Evolutionary conservation across 345 rosid genomes (phyloP), one percentile per base, ranked within the genome.

Genomic region (Moricandia moricandioides): DNA sequence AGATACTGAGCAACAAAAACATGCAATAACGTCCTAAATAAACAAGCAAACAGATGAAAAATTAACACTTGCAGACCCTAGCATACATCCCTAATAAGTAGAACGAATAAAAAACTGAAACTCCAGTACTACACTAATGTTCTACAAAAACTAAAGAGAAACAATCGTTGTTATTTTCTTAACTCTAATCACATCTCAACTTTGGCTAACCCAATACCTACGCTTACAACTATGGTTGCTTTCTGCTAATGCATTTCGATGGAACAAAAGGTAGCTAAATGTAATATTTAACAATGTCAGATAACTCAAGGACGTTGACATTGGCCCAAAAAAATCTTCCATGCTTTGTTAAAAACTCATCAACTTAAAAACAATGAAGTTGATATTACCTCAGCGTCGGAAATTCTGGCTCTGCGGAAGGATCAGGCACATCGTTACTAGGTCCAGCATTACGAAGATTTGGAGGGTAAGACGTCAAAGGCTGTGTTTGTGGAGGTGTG

Each of bases 401-500:
- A 72, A 89, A 88, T 71, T 96, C 99, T 24, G 98, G 75, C 75
- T 92, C 97, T n/a, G 81, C 84, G 64, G 96, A 89, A 80, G 98
- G 57, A 71, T 91, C 97, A 26, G 91, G 77, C 6, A 69, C 75
- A 55, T 87, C 97, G 67, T 68, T 86, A 71, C 62, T 82, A 69
- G 78, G 40, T 71, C 88, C 95, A 80, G 79, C 71, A 69, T 82
- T 88, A 63, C 86, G 92, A 74, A 91, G 63, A 82, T 88, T 96
- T 85, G 65, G 91, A 60, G 97, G 93, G 85, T 84, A 89, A 29
- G 94, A 88, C 12, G 97, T 21, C 83, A 92, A 78, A 47, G 98
- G 97, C 70, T 91, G 97, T 47, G 99, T 87, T 82, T 92, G 98
- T 40, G 91, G 96, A 73, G 96, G 96, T 26, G 99, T 96, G 69